Base-by-base conservation (phyloP, 1,284 basidiomycete species). In the Ceraceosorus bombacis region DNA sequence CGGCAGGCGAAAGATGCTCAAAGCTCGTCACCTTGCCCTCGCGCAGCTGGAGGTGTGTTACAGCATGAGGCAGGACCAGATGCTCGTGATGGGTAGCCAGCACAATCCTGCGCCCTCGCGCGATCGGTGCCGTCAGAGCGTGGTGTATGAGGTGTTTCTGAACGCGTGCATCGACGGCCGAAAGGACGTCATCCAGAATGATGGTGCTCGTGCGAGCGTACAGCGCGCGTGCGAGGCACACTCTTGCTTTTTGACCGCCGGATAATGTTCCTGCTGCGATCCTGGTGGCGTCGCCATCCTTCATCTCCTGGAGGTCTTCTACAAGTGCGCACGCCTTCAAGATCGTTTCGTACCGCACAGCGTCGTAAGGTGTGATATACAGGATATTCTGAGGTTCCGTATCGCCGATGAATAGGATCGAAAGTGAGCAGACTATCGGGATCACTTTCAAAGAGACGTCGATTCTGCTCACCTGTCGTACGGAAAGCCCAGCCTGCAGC, bases 71-170 rank as follows among this genome's bases (percentile, higher is more conserved):
- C 27, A 62, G 51, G 9, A 75, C 66, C 2, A 68, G 52, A n/a
- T 63, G 59, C 9, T 70, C 63, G 36, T 74, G 70, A 57, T 90
- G 88, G 0, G 87, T 89, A 39, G 88, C 87, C 10, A 90, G 80
- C 17, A 90, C 81, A n/a, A 88, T 80, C 0, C 87, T 88, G 50
- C 85, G 82, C 41, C 80, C 77, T 0, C 82, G 81, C 0, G 71
- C 57, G 7, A 76, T 57, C 5, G 64, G 62, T 2, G 72, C 72
- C 15, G 50, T 57, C 0, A 74, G 49, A 54, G 66, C 58, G 4
- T 64, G 60, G 37, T 64, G 57, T 2, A 68, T 56, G 57, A 76
- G 58, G 54, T 82, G 81, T 46, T 87, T 84, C 60, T 83, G 86
- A 37, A 71, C 73, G 58, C 69, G 63, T 4, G 85, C 84, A 71